Evolutionary conservation across 768 basidiomycete species (phyloP), one percentile per base, ranked within the genome.

Genomic region (Roridomyces roridus): DNA sequence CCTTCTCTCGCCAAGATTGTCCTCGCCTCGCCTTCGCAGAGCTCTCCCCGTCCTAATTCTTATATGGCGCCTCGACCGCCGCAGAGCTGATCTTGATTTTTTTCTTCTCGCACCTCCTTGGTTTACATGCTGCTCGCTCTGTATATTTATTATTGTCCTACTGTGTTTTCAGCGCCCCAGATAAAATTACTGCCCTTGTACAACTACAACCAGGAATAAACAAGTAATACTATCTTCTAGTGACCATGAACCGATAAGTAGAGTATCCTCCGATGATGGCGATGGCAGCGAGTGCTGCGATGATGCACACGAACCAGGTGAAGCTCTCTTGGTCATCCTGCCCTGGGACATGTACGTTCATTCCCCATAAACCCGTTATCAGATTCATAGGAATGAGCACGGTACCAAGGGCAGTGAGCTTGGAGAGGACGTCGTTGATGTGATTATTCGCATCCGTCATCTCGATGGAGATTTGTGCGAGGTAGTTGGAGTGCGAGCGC

Each of bases 361-460:
- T 98, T 12, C 96, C 96, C 95, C 94, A 96, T 14, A 97, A 74
- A 81, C 92, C 89, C 87, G 97, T 99, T 46, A 99, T 86, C 72
- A 98, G 74, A 72, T 98, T 98, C 90, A 96, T 97, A 31, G 92
- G 97, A 70, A 99, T 89, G 64, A 98, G 88, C 6, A 99, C 87
- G 6, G 97, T 99, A 83, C 97, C 97, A 42, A 99, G 83, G 7
- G 97, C 96, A 0, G 97, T 98, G 57, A 99, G 80, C 78, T 98
- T 98, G 5, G 92, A 94, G 6, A 98, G 85, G 2, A 99, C 97
- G 69, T 98, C 95, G 75, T 99, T 99, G 78, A 98, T 99, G 77
- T 98, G 95, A 73, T 99, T 99, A 76, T 99, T 99, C 37, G 97
- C 97, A 67, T 98, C 96, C 31, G 94, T 96, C 96, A 98, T 99